Base-by-base conservation (phyloP, 495 filamentous ascomycete genomes). In the Amphirosellinia nigrospora region DNA sequence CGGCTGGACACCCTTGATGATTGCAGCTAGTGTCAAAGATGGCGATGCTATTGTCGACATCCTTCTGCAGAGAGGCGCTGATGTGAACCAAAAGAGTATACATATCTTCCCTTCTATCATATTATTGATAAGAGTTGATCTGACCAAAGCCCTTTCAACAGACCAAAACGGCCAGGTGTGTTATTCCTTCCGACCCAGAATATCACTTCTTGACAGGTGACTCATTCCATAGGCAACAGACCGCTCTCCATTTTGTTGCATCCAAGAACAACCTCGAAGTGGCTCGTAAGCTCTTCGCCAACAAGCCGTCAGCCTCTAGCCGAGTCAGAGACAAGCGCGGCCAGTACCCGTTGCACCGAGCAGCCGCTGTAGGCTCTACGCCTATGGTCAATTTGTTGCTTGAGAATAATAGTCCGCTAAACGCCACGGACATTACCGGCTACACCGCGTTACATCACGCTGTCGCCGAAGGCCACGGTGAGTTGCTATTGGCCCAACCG, bases 1-100 rank as follows among this genome's bases (percentile, higher is more conserved):
- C 10, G 94, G 95, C 63, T 99, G 96, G 96, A 96, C 95, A 13
- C 91, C 93, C 1, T 84, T 98, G 30, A 98, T 98, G 94, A 97
- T 98, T 63, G 92, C 95, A 11, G 87, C 91, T 11, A 94, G 90
- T 70, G 84, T 97, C 43, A 90, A 90, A 72, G 91, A 92, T 62
- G 86, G 82, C 32, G 92, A 93, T 34, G 83, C 83, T 3, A 73
- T 92, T 7, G 85, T 97, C 15, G 89, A 94, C 38, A 78, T 97
- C 6, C 86, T 98, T 3, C 84, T 99, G 0, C 79, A 83, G n/a
- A 93, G 91, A 74, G 93, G 86, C 38, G 94, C 94, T 2, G 94
- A 97, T 70, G 91, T 95, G 4, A 93, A 90, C 75, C 80, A 86
- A 46, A 94, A 93, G 74, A 98, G 93, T 90, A 78, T 73, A n/a